Conservation (phyloP, 108 stramenopile species). For the Skeletonema menzelii region DNA sequence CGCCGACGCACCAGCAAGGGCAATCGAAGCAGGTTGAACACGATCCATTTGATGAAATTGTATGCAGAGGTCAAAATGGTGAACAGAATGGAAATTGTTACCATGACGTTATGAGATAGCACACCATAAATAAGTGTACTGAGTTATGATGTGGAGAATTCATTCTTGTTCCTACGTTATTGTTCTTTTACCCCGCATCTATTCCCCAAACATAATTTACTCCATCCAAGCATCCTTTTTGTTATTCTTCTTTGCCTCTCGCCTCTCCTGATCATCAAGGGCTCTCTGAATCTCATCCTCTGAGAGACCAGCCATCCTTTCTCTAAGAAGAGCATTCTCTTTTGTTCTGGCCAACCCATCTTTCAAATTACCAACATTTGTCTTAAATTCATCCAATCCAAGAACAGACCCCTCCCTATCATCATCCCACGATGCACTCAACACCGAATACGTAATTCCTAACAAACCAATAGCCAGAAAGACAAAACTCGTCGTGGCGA, state of each 20-base stretch:
- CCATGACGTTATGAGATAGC: neutral
- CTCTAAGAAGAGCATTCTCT: constrained; percentile 78
- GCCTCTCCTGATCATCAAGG: constrained; percentile 39
- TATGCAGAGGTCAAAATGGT: neutral
- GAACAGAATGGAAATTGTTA: neutral
- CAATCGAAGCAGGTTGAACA: neutral
- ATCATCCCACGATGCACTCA: constrained; percentile 81
- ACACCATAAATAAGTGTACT: neutral
- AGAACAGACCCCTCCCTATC: constrained; percentile 73
- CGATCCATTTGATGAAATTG: constrained; percentile 42
- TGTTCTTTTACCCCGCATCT: neutral
- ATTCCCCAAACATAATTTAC: constrained; percentile 9
- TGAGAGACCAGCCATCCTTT: constrained; percentile 61
- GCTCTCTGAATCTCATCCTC: constrained; percentile 51
- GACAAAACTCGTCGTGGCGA: constrained; percentile 72
- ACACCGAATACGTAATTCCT: constrained; percentile 85
- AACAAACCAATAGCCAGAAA: constrained; percentile 71
- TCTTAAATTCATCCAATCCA: constrained; percentile 72
- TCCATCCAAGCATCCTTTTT: constrained; percentile 40
- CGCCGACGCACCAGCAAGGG: constrained; percentile 2
- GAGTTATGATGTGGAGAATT: neutral
- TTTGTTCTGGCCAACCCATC: constrained; percentile 62
- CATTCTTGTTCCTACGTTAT: neutral
- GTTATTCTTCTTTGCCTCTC: constrained; percentile 35
- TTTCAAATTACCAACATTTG: constrained; percentile 70